Conservation (phyloP, 1,284 basidiomycete genomes). For the Cutaneotrichosporon sp. region DNA sequence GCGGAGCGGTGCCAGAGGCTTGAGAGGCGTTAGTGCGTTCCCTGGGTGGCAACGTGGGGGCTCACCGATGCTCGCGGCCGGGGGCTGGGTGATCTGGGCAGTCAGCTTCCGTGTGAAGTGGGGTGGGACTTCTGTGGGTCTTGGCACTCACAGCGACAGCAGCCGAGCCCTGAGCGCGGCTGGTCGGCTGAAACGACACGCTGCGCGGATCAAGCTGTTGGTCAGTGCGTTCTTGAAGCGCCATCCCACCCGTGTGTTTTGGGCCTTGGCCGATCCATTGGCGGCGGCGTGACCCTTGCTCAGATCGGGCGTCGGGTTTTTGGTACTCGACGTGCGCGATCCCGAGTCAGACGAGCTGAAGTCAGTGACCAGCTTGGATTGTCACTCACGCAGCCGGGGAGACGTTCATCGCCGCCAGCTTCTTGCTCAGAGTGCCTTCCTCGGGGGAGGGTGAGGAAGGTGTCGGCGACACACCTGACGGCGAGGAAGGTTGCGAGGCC, state of each 20-base stretch:
- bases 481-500: neutral
- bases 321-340: neutral
- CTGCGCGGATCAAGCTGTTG: slow-evolving; percentile 14
- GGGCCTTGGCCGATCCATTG: slow-evolving; percentile 1
- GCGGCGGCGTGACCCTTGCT: neutral
- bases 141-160: neutral
- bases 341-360: neutral
- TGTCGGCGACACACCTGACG: neutral
- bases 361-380: neutral
- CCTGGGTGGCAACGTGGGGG: neutral
- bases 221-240: neutral
- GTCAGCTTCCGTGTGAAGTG: neutral
- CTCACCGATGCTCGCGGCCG: neutral
- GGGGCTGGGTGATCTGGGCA: neutral
- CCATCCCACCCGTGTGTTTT: neutral
- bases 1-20: neutral
- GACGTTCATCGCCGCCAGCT: neutral
- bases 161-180: neutral
- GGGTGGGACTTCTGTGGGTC: neutral
- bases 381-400: neutral
- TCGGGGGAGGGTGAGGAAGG: neutral
- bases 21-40: slow-evolving; percentile 4
- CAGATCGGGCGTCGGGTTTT: neutral
- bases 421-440: neutral
- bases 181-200: neutral